Percentiles rank a stretch among this genome's conserved stretches.
phyloP scores from a whole-genome alignment of 495 filamentous ascomycete genomes.

The Penicillium steckii region DNA sequence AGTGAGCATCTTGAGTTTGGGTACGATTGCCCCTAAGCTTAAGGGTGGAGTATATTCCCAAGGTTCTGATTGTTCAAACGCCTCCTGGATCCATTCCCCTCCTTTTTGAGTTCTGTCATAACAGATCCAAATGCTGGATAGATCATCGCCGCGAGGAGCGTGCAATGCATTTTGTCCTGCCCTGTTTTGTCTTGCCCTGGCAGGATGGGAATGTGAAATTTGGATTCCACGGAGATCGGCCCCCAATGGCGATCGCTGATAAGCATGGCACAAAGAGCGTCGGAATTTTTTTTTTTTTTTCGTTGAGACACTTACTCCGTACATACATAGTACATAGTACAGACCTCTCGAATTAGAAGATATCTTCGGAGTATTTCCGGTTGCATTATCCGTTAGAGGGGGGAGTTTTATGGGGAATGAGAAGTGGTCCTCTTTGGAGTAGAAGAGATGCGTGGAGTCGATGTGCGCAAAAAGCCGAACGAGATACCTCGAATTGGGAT shows the following conservation, averaged over 20 bases:
- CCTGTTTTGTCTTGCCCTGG: constrained; percentile 1
- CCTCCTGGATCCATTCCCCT: neutral
- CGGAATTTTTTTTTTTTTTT: too few relatives aligned
- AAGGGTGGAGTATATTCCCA: neutral
- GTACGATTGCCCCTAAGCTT: neutral
- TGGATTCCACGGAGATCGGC: constrained; percentile 15
- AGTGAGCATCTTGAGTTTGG: neutral
- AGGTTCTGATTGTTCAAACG: neutral
- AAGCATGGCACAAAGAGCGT: neutral
- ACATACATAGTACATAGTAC: too few relatives aligned
- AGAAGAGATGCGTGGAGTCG: neutral
- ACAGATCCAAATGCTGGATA: constrained; percentile 1
- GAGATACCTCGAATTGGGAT: constrained; percentile 31
- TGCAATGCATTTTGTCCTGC: neutral
- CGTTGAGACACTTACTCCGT: too few relatives aligned
- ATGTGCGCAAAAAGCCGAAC: neutral
- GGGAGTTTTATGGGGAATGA: too few relatives aligned
- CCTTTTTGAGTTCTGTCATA: constrained; percentile 2
- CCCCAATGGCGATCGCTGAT: neutral
- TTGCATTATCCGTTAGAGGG: neutral
- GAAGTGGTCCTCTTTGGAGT: too few relatives aligned
- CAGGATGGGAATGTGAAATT: constrained; percentile 11
- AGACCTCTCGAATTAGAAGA: too few relatives aligned
- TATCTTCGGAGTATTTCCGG: constrained; percentile 14
- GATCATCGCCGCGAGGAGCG: constrained; percentile 9